Base-by-base conservation (phyloP, 768 basidiomycete genomes). In the Boletus tomentosulus region DNA sequence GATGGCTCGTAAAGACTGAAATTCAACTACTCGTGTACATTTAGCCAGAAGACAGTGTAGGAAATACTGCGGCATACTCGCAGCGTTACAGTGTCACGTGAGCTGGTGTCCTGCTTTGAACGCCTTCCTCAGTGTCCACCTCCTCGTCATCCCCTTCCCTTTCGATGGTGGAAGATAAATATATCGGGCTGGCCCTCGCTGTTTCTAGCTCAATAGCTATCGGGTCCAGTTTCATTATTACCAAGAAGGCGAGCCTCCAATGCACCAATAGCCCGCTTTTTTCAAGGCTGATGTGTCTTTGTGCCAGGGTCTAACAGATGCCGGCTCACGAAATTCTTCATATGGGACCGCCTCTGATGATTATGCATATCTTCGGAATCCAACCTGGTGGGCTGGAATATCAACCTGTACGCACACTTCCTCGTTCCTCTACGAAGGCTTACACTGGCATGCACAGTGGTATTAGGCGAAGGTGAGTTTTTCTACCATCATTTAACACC, bases 361-460 rank as follows among this genome's bases (percentile, higher is more conserved):
- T 66, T 79, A 87, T 60, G 73, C 88, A 10, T 99, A 98, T 69
- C 75, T 99, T 46, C 81, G 77, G 62, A 98, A 92, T 76, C 89
- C 92, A 31, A 86, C 93, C 58, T 99, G 96, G 96, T 99, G 96
- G 96, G 86, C 86, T 3, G 96, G 97, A 50, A 96, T 97, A 77
- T 76, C 83, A 37, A 94, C 89, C 12, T 78, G 96, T 98, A 68
- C 72, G 93, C 84, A 35, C 34, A 13, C 47, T 16, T 28, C 43
- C n/a, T 27, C 25, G 2, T 50, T n/a, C 53, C 53, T 28, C 46
- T 48, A 16, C 44, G 39, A 11, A 28, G 48, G 48, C 54, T 57
- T 34, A 48, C 46, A 48, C 55, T 56, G 6, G 19, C 42, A 31
- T 45, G n/a, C 45, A n/a, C 67, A 98, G 96, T 98, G 81, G 77